A percentile compares a stretch with the other conserved stretches of the same genome.
Evolutionary conservation across 2,329 filamentous ascomycete species (phyloP).

Genomic region (Scytalidium lignicola): DNA sequence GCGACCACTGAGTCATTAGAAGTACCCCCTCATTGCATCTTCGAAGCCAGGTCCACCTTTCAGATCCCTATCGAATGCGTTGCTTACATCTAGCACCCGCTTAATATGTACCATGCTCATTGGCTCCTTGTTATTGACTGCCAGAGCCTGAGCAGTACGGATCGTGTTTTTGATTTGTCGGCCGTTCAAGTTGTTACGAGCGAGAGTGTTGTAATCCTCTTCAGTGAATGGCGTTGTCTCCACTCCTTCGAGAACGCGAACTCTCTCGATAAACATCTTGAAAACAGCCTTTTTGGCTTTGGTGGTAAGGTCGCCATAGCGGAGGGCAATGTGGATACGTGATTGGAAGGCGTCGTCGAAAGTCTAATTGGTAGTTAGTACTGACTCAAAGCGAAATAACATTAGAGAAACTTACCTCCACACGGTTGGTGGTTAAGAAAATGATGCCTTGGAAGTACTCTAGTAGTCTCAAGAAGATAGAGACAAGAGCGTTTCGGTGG

Average conservation of each 20-base stretch:
- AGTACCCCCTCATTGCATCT: constrained; percentile 81
- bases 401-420: constrained; percentile 44
- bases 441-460: constrained; percentile 92
- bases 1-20: constrained; percentile 11
- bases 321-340: constrained; percentile 78
- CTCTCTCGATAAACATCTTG: constrained; percentile 75
- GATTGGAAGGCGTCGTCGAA: constrained; percentile 90
- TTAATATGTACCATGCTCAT: constrained; percentile 76
- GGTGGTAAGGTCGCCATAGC: constrained; percentile 68
- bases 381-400: background rate
- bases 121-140: constrained; percentile 65
- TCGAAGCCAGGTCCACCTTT: constrained; percentile 75
- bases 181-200: constrained; percentile 64
- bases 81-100: constrained; percentile 77
- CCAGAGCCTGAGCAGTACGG: constrained; percentile 75
- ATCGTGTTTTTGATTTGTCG: constrained; percentile 85
- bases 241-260: constrained; percentile 58
- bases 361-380: constrained; percentile 40
- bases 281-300: constrained; percentile 77
- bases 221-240: constrained; percentile 58
- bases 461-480: constrained; percentile 77
- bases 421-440: constrained; percentile 84
- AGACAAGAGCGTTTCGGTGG: constrained; percentile 78
- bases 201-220: constrained; percentile 61
- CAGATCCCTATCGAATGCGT: constrained; percentile 77